Conservation (phyloP, 2,329 filamentous ascomycete species). For the Botryotinia convoluta region DNA sequence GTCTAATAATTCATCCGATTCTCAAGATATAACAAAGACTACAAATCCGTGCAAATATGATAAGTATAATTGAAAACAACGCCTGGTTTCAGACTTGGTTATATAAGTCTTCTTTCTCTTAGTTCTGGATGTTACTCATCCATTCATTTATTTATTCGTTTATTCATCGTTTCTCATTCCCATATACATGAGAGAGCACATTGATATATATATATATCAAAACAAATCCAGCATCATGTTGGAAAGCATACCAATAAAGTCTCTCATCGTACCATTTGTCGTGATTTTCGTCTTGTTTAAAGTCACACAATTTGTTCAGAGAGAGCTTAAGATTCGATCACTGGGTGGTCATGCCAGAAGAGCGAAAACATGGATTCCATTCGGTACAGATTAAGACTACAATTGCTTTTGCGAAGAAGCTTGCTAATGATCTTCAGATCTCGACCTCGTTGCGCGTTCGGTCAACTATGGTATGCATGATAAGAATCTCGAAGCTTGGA, state of each 20-base stretch:
- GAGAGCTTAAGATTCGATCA: conserved; percentile 46
- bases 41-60: background rate
- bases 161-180: background rate
- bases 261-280: conserved; percentile 38
- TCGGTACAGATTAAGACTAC: conserved; percentile 41
- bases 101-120: background rate
- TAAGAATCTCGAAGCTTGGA: conserved; percentile 60
- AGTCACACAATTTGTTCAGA: conserved; percentile 40
- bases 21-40: background rate
- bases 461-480: conserved; percentile 39
- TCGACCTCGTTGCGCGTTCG: conserved; percentile 56
- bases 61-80: background rate
- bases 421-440: conserved; percentile 44
- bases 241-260: conserved; percentile 42
- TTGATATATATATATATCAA: background rate
- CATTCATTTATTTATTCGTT: background rate
- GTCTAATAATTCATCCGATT: conserved; percentile 17
- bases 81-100: background rate
- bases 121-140: background rate
- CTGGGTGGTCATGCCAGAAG: conserved; percentile 46
- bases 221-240: conserved; percentile 28
- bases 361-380: conserved; percentile 44
- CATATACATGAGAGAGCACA: background rate
- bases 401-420: background rate
- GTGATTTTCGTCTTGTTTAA: conserved; percentile 33